Base-by-base conservation (phyloP, 1,284 basidiomycete species). In the Meira nashicola region DNA sequence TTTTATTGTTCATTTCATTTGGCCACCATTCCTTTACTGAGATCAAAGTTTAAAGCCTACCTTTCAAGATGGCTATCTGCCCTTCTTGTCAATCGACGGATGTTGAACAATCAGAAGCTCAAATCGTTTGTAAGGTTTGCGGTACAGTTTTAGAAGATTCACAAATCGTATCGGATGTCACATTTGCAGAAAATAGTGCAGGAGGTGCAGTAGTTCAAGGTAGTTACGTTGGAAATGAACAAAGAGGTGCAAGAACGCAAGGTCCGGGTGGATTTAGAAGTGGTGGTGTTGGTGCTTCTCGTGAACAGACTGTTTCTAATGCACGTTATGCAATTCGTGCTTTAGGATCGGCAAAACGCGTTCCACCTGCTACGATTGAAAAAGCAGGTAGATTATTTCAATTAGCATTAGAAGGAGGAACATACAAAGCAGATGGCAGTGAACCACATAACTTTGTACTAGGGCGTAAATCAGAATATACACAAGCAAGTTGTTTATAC, bases 131-230 rank as follows among this genome's bases (percentile, higher is more conserved):
- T 62, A 65, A 63, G 43, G 68, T 67, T 54, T 79, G 77, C 60
- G 77, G 77, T 61, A 65, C 74, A 63, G 91, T 97, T 15, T 84
- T 95, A 12, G 92, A 96, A 79, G 90, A 96, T 80, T 93, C 91
- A 73, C 87, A 89, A 8, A 94, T 98, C 65, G 92, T 97, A 14
- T 90, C 88, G 67, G 86, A 96, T 77, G 86, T 98, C 62, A 87
- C 88, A 0, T 99, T 99, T 73, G 91, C 91, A 23, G 95, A 99
- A 81, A 90, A 89, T 9, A 86, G 89, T 7, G 86, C 86, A 48
- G 95, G 95, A 37, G 91, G 92, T 11, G 92, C 94, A 0, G 90
- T 95, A 81, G 92, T 96, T 0, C 90, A 94, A 76, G 95, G 95
- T 17, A 88, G 89, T 14, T 95, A 90, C 75, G 89, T 99, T n/a